These are phyloP conservation scores for Fusarium liriodendri DNA, from an alignment of 2,329 filamentous ascomycete genomes.

Conservation along the genomic window DNA sequence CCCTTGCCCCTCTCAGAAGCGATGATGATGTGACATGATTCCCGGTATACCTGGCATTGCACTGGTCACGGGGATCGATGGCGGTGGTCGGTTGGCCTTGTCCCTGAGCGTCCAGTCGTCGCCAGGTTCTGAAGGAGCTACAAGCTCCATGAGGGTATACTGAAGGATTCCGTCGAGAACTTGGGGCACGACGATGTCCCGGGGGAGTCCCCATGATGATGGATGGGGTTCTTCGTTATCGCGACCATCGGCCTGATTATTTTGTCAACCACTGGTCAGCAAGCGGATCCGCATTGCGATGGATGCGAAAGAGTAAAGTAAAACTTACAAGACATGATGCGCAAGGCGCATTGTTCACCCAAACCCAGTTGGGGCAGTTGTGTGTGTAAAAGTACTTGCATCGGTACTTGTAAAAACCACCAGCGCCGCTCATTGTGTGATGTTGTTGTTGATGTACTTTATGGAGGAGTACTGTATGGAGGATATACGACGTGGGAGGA, in stretches of 20 bases:
- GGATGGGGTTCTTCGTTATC: conserved; percentile 53
- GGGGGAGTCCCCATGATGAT: conserved; percentile 46
- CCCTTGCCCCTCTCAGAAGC: conserved; percentile 37
- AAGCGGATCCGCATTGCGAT: neutral
- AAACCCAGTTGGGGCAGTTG: conserved; percentile 66
- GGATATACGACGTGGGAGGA: conserved; percentile 4
- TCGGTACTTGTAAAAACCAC: conserved; percentile 64
- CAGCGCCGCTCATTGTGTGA: conserved; percentile 49
- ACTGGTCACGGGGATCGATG: conserved; percentile 45
- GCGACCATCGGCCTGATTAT: conserved; percentile 59
- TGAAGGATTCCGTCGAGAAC: conserved; percentile 58
- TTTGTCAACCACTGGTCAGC: conserved; percentile 24
- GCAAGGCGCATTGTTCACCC: conserved; percentile 62
- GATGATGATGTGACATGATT: conserved; percentile 41
- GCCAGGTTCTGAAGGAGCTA: conserved; percentile 51
- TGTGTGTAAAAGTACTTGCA: conserved; percentile 66
- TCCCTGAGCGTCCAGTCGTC: conserved; percentile 54
- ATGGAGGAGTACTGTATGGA: neutral
- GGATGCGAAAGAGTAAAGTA: neutral
- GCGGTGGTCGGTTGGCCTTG: conserved; percentile 43
- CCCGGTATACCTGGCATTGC: conserved; percentile 43
- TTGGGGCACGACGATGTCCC: conserved; percentile 59
- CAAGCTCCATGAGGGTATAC: conserved; percentile 61
- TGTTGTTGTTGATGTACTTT: conserved; percentile 14
- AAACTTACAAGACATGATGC: conserved; percentile 59